Percentiles rank a stretch among this genome's conserved stretches.
These are phyloP conservation scores for Diaporthe ampelina DNA, from an alignment of 2,329 filamentous ascomycete genomes.

Conservation along the genomic window DNA sequence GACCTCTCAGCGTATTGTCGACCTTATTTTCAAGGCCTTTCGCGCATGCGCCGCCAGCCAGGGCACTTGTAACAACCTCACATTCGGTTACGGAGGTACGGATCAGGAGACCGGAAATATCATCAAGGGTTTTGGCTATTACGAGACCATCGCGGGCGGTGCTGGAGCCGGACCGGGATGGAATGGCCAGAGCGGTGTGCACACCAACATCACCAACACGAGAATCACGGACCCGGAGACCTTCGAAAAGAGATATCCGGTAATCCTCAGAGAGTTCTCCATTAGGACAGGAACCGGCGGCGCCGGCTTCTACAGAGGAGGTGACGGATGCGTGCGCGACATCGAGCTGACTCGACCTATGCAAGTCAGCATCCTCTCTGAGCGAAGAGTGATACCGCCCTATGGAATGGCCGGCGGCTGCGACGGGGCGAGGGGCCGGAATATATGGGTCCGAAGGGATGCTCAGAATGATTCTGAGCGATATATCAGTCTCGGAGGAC, in stretches of 20 bases:
- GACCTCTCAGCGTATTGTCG: conserved; percentile 49
- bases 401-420: conserved; percentile 38
- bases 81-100: conserved; percentile 47
- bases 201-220: conserved; percentile 46
- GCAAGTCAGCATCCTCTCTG: conserved; percentile 37
- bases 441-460: conserved; percentile 36
- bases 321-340: conserved; percentile 44
- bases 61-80: conserved; percentile 48
- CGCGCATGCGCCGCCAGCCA: conserved; percentile 46
- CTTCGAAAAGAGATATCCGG: conserved; percentile 46
- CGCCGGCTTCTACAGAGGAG: conserved; percentile 41
- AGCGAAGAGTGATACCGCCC: conserved; percentile 36
- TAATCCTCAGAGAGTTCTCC: conserved; percentile 44
- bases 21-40: conserved; percentile 50
- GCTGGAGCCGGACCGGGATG: conserved; percentile 44
- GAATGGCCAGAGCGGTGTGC: conserved; percentile 43
- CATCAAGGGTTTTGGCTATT: conserved; percentile 33
- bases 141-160: conserved; percentile 46
- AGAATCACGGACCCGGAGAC: conserved; percentile 45
- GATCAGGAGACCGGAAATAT: conserved; percentile 16
- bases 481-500: conserved; percentile 41
- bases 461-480: conserved; percentile 35
- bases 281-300: conserved; percentile 44
- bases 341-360: conserved; percentile 39
- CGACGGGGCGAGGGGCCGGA: conserved; percentile 38